phyloP scores from a whole-genome alignment of 2,329 filamentous ascomycete genomes.

The Triangularia setosa region DNA sequence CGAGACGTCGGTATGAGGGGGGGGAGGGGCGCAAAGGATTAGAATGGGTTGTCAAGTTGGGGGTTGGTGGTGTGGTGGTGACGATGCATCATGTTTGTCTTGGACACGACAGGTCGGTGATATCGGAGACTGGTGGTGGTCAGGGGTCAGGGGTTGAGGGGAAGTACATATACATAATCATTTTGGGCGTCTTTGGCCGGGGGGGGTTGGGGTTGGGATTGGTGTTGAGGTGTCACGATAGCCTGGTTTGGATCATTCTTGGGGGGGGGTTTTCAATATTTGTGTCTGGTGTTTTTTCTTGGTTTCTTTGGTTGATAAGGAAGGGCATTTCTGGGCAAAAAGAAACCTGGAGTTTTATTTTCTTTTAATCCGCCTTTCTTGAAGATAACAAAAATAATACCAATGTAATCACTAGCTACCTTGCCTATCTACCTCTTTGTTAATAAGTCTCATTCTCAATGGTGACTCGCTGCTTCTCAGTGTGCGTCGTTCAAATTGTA shows the following conservation, averaged over 20 bases:
- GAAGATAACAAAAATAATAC: not conserved
- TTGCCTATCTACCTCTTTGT: no score
- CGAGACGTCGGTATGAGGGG: not conserved
- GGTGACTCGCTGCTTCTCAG: no score
- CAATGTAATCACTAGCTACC: not conserved
- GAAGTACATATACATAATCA: not conserved
- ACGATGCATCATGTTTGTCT: not conserved
- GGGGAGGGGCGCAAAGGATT: no score
- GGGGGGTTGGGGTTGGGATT: no score
- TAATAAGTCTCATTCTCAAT: no score
- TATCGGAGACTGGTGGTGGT: conserved; percentile 2
- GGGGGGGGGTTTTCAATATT: not conserved
- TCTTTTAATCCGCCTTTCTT: not conserved
- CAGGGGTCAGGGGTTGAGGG: not conserved
- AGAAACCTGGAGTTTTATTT: not conserved
- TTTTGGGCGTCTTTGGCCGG: not conserved
- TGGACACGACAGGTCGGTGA: not conserved
- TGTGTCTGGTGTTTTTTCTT: not conserved
- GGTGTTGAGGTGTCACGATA: not conserved
- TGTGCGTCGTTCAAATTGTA: no score
- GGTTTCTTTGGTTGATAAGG: not conserved
- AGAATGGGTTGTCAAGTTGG: not conserved
- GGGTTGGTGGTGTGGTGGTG: not conserved
- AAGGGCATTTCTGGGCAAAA: no score
- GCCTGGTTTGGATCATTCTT: not conserved